Base-by-base conservation (phyloP, 768 basidiomycete genomes). In the Mycena rebaudengoi region DNA sequence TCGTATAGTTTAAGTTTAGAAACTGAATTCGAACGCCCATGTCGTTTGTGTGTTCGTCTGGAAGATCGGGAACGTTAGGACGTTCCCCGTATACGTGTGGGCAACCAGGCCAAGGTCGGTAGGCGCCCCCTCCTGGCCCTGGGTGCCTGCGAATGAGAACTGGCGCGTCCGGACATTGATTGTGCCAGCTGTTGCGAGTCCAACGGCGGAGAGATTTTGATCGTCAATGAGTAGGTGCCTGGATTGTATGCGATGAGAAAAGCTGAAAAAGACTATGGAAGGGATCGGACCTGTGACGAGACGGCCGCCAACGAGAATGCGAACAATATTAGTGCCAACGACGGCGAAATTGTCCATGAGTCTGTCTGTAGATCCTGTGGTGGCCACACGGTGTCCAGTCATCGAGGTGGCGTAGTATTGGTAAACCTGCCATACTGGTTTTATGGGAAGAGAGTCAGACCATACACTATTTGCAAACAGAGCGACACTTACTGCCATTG, bases 11-110 rank as follows among this genome's bases (percentile, higher is more conserved):
- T n/a, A n/a, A n/a, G n/a, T n/a, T n/a, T 60, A 67, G 28, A 62
- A 67, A 26, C 35, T 25, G 21, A 70, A 70, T 51, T 70, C 69
- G 26, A 70, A 70, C 32, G 69, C 66, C 69, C 69, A 70, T n/a
- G 69, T 70, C 32, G 69, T 70, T 14, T 54, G 53, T 16, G 69
- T 68, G 25, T 60, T 56, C 11, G 69, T 70, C 56, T 70, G 69
- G 55, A 65, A 70, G 14, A 70, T 70, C 28, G 66, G 69, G 58
- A 70, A 70, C 13, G 53, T 53, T 39, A 70, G 50, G 16, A 66
- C 62, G 50, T 70, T 70, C 41, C 66, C 66, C 2, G 63, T 41
- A 39, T 70, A 70, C 37, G 66, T 61, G 43, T 70, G 69, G 37
- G 57, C 56, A 5, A 65, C 66, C 5, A 68, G 48, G 14, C 69